phyloP scores from a whole-genome alignment of 106 monocot species.

The Dioscorea dumetorum region DNA sequence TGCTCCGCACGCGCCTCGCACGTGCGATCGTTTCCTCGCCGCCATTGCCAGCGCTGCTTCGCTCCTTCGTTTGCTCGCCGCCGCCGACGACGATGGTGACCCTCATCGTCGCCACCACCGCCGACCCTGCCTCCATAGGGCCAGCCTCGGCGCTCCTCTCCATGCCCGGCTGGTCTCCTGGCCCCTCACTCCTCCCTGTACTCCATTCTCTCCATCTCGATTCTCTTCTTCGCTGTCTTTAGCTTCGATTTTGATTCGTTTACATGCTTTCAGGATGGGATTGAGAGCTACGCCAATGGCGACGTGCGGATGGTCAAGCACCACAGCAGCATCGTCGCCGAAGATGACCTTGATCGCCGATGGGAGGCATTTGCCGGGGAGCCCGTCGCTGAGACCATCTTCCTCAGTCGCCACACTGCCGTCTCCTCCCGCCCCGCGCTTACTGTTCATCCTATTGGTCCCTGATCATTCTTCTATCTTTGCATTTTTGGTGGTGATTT shows the following conservation, averaged over 20 bases:
- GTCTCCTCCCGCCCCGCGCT: constrained; percentile 76
- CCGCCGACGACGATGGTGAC: constrained; percentile 51
- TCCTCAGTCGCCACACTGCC: constrained; percentile 86
- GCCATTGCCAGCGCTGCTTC: background rate
- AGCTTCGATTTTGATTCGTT: background rate
- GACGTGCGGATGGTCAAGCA: constrained; percentile 71
- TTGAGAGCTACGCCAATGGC: constrained; percentile 63
- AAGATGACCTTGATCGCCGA: constrained; percentile 77
- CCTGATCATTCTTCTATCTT: background rate
- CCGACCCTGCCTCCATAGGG: constrained; percentile 80
- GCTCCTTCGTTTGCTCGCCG: no score
- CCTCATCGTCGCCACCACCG: constrained; percentile 78
- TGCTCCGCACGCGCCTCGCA: no score
- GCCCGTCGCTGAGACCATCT: constrained; percentile 73
- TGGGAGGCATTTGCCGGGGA: constrained; percentile 86
- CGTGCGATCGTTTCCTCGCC: background rate
- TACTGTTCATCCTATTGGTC: constrained; percentile 96
- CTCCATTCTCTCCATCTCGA: background rate
- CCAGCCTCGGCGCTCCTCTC: constrained; percentile 90
- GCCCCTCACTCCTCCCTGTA: constrained; percentile 54
- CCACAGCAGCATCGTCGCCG: constrained; percentile 57
- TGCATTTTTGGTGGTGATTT: background rate
- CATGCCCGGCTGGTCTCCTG: constrained; percentile 85
- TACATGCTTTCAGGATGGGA: constrained; percentile 29
- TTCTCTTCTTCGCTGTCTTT: background rate